These are phyloP conservation scores for Solanum gracilifrons DNA, from an alignment of 257 asterid species.

Conservation along the genomic window DNA sequence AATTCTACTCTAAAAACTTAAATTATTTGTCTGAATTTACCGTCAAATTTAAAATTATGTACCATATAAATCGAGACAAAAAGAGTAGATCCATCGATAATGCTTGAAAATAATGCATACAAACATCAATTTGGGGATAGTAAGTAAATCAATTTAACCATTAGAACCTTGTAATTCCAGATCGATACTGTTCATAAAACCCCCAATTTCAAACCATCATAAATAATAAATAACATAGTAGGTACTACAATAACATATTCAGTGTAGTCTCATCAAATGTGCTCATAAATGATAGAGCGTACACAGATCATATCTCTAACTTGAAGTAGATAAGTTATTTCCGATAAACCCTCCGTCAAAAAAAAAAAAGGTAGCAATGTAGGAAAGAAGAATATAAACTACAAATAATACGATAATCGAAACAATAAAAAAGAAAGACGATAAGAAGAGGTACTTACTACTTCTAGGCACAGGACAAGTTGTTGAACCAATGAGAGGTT, in stretches of 20 bases:
- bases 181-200: background rate
- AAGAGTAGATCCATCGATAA: background rate
- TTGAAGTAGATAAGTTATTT: no score
- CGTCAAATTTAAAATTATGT: no score
- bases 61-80: no score
- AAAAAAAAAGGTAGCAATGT: rapidly evolving
- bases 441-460: background rate
- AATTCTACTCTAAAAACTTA: no score
- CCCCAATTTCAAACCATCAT: background rate
- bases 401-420: background rate
- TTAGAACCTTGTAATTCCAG: background rate
- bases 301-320: rapidly evolving
- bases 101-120: background rate
- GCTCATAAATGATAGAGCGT: rapidly evolving
- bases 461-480: background rate
- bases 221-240: background rate
- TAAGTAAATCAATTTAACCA: background rate
- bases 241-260: background rate
- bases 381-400: background rate
- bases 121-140: background rate
- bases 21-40: background rate
- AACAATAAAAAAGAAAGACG: background rate
- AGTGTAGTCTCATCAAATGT: rapidly evolving
- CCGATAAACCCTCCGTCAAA: rapidly evolving
- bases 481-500: background rate